These are phyloP conservation scores for Cucurbita moschata DNA, from an alignment of 306 rosid species.

Conservation along the genomic window DNA sequence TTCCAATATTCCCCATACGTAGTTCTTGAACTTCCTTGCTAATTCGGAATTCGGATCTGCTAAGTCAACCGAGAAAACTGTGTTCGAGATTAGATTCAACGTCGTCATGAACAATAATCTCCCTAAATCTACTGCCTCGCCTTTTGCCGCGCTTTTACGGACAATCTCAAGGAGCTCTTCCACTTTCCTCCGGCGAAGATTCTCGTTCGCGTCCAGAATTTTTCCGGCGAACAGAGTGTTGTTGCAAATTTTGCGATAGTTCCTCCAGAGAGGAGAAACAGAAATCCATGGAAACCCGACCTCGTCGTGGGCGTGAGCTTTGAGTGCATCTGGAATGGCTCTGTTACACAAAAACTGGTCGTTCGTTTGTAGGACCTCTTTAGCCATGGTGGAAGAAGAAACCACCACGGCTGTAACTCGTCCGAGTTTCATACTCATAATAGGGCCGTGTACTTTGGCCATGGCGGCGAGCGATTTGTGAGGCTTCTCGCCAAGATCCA, in stretches of 20 bases:
- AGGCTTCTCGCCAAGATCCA: constrained; percentile 29
- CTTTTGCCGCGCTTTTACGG: background rate
- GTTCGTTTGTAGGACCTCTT: constrained; percentile 13
- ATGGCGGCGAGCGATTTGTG: constrained; percentile 21
- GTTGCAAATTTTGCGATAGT: background rate
- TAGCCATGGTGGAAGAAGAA: constrained; percentile 21
- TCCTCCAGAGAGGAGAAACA: constrained; percentile 19
- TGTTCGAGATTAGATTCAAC: constrained; percentile 24
- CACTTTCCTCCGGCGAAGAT: constrained; percentile 14
- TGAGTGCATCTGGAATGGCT: constrained; percentile 8
- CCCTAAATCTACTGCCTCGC: constrained; percentile 21
- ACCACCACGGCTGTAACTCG: constrained; percentile 14
- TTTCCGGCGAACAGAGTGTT: background rate
- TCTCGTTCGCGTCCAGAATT: constrained; percentile 20
- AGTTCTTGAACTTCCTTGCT: constrained; percentile 18
- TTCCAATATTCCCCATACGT: background rate
- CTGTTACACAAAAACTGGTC: constrained; percentile 21
- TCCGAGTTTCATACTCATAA: constrained; percentile 23
- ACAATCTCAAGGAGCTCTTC: constrained; percentile 8
- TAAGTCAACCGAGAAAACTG: constrained; percentile 25
- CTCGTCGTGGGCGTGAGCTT: constrained; percentile 6
- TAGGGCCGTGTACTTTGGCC: constrained; percentile 21
- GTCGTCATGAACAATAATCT: constrained; percentile 13
- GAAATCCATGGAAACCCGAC: constrained; percentile 17
- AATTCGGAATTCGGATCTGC: constrained; percentile 20